Evolutionary conservation across 805 yeast genomes (phyloP).

Genomic region (Candida ortonii): DNA sequence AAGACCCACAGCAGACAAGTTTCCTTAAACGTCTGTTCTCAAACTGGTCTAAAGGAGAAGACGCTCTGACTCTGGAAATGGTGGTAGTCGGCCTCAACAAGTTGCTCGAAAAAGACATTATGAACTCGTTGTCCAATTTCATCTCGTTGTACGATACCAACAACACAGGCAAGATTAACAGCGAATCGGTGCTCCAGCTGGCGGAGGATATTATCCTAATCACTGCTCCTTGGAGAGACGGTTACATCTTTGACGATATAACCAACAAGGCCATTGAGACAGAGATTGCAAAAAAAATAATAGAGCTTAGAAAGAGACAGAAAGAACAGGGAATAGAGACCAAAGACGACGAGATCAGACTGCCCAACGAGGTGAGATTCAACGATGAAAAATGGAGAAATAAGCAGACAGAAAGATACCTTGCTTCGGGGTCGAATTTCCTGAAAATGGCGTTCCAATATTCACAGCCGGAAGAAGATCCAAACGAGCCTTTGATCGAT

Average conservation of each 20-base stretch:
- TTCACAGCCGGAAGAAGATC: constrained; percentile 66
- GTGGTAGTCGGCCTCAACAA: constrained; percentile 71
- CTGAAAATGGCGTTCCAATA: constrained; percentile 87
- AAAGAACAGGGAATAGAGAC: constrained; percentile 31
- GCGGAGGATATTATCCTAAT: constrained; percentile 84
- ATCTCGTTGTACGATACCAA: constrained; percentile 70
- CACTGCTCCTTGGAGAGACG: constrained; percentile 85
- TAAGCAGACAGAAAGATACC: constrained; percentile 73
- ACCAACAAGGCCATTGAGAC: constrained; percentile 64
- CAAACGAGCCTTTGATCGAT: constrained; percentile 40
- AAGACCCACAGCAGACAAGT: constrained; percentile 36
- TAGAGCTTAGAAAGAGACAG: constrained; percentile 36
- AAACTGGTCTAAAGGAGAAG: constrained; percentile 65
- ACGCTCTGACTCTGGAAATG: constrained; percentile 62
- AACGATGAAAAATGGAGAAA: constrained; percentile 60
- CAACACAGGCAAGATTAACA: constrained; percentile 57
- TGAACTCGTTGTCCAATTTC: constrained; percentile 75
- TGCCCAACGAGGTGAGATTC: constrained; percentile 60
- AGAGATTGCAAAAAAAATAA: constrained; percentile 62
- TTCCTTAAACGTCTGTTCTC: constrained; percentile 64
- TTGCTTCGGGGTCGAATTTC: constrained; percentile 83
- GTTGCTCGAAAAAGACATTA: constrained; percentile 66
- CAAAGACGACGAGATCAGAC: constrained; percentile 37
- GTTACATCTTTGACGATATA: constrained; percentile 56
- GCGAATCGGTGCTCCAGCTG: constrained; percentile 76